Conservation (phyloP, 768 basidiomycete species). For the Russula brevipes region DNA sequence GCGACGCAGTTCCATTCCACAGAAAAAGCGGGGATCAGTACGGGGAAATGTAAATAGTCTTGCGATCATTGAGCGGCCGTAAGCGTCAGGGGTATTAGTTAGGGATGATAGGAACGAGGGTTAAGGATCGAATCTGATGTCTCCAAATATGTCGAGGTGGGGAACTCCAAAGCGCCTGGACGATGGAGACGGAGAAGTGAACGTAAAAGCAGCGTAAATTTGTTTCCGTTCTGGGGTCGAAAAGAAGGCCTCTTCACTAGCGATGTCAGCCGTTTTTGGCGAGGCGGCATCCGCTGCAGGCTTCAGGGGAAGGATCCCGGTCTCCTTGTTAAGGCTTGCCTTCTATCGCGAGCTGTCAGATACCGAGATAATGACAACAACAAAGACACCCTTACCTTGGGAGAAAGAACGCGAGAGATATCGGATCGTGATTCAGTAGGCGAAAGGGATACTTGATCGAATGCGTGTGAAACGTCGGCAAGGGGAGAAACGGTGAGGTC, state of each 20-base stretch:
- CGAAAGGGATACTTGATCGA: slow-evolving; percentile 37
- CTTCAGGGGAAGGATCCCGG: slow-evolving; percentile 5
- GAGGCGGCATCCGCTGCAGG: slow-evolving; percentile 15
- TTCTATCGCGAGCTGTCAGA: slow-evolving; percentile 17
- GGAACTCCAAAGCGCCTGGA: slow-evolving; percentile 44
- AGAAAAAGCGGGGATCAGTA: background rate
- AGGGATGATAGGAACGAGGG: slow-evolving; percentile 1
- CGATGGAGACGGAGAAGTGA: slow-evolving; percentile 65
- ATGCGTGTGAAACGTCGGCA: slow-evolving; percentile 70
- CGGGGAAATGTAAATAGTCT: slow-evolving; percentile 13
- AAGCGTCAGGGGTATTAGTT: slow-evolving; percentile 14
- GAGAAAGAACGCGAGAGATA: slow-evolving; percentile 6
- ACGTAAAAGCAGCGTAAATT: slow-evolving; percentile 73
- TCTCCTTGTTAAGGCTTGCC: slow-evolving; percentile 8
- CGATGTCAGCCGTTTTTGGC: slow-evolving; percentile 5
- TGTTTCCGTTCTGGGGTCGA: slow-evolving; percentile 71
- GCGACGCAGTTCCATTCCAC: slow-evolving; percentile 18
- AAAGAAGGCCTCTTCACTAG: slow-evolving; percentile 34
- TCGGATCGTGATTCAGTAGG: slow-evolving; percentile 20
- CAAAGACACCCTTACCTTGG: slow-evolving; percentile 12
- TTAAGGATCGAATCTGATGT: slow-evolving; percentile 24
- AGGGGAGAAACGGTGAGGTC: slow-evolving; percentile 73
- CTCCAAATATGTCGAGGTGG: slow-evolving; percentile 26
- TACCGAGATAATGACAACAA: background rate
- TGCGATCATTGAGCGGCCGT: slow-evolving; percentile 18